These are phyloP conservation scores for Forsythia suspensa DNA, from an alignment of 257 asterid species.

Conservation along the genomic window DNA sequence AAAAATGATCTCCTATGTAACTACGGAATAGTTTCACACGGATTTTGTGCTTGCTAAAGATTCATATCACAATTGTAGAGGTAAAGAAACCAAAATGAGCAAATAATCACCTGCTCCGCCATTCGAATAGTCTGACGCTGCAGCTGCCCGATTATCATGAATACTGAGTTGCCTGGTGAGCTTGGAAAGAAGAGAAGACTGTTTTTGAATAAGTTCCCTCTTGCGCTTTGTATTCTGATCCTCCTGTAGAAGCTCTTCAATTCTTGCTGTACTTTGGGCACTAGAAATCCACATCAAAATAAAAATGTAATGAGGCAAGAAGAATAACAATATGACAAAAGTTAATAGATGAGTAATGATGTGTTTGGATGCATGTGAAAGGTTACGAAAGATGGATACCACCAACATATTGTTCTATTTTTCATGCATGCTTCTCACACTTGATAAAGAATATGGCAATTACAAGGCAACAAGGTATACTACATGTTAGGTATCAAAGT, in stretches of 20 bases:
- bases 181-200: conserved; percentile 78
- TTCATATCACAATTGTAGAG: not conserved
- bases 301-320: conserved; percentile 18
- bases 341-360: not conserved
- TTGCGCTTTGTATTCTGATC: conserved; percentile 76
- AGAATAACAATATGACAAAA: not conserved
- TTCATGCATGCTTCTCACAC: not conserved
- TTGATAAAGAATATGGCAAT: not conserved
- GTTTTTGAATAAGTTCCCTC: conserved; percentile 78
- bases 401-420: not conserved
- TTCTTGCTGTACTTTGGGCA: conserved; percentile 66
- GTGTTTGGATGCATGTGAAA: conserved; percentile 7
- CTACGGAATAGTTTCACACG: not conserved
- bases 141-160: conserved; percentile 86
- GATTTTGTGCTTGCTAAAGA: not conserved
- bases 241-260: conserved; percentile 88
- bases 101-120: conserved; percentile 64
- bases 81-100: not conserved
- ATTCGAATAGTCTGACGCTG: conserved; percentile 60
- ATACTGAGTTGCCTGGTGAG: conserved; percentile 75
- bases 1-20: not conserved
- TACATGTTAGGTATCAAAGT: conserved; percentile 2
- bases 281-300: conserved; percentile 35
- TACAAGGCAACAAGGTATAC: conserved; percentile 2
- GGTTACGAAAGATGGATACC: not conserved